These are phyloP conservation scores for Mycena rebaudengoi DNA, from an alignment of 768 basidiomycete genomes.

Conservation along the genomic window DNA sequence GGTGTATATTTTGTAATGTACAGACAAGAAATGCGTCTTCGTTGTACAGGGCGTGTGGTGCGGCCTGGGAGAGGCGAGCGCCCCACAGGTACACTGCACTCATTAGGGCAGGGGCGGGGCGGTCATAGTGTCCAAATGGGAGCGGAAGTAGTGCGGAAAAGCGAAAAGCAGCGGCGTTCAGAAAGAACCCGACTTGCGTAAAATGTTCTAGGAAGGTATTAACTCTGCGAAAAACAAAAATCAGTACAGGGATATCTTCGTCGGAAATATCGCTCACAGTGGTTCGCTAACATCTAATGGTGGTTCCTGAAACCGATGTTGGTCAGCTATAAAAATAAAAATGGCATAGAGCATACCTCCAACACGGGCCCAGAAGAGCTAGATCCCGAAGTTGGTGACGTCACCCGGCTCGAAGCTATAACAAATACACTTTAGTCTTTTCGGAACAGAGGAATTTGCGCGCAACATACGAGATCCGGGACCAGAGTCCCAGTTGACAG, in stretches of 20 bases:
- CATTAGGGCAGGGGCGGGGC: conserved; percentile 47
- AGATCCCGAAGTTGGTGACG: conserved; percentile 7
- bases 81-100: conserved; percentile 50
- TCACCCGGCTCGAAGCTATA: conserved; percentile 10
- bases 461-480: conserved; percentile 10
- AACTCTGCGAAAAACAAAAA: conserved; percentile 24
- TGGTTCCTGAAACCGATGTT: neutral
- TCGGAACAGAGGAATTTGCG: neutral
- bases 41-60: conserved; percentile 31
- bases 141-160: conserved; percentile 39
- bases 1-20: conserved; percentile 48
- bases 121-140: conserved; percentile 38
- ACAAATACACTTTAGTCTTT: neutral
- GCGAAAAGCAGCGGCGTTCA: conserved; percentile 54
- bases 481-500: no score
- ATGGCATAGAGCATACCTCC: neutral
- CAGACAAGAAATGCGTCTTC: conserved; percentile 50
- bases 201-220: conserved; percentile 50
- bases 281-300: conserved; percentile 4
- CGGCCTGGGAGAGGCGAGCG: conserved; percentile 37
- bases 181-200: conserved; percentile 61
- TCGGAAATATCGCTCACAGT: conserved; percentile 5
- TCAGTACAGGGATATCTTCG: no score
- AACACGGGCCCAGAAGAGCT: conserved; percentile 19
- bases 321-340: neutral